Conservation (phyloP, 2,329 filamentous ascomycete species). For the Chlorencoelia australis region DNA sequence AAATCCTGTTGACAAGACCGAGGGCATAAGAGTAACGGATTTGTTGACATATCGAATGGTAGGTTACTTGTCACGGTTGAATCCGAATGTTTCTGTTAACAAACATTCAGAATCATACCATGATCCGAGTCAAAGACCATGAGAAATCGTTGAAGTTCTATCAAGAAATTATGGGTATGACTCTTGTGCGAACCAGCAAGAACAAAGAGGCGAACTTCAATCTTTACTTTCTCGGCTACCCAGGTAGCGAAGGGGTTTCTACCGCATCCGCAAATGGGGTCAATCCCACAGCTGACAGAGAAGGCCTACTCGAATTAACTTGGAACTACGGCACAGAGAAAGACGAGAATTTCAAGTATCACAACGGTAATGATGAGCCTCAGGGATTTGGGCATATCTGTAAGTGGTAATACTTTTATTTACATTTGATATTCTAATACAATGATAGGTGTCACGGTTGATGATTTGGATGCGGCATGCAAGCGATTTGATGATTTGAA, state of each 20-base stretch:
- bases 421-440: background rate
- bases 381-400: constrained; percentile 94
- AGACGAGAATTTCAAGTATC: constrained; percentile 73
- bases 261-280: constrained; percentile 43
- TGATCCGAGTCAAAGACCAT: constrained; percentile 84
- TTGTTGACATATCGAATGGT: constrained; percentile 63
- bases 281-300: constrained; percentile 54
- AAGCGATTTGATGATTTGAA: constrained; percentile 71
- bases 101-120: constrained; percentile 63
- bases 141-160: constrained; percentile 70
- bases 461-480: constrained; percentile 82
- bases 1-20: constrained; percentile 61
- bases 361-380: constrained; percentile 83
- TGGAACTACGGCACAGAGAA: constrained; percentile 82
- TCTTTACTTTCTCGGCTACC: constrained; percentile 86
- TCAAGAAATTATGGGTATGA: constrained; percentile 84
- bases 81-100: background rate
- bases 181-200: constrained; percentile 62
- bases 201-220: constrained; percentile 67
- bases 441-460: constrained; percentile 61
- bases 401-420: constrained; percentile 33
- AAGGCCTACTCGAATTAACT: constrained; percentile 83
- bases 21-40: constrained; percentile 63
- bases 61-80: constrained; percentile 6
- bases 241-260: constrained; percentile 42